Evolutionary conservation across 257 asterid genomes (phyloP).

Genomic region (Solanum medicagineum): DNA sequence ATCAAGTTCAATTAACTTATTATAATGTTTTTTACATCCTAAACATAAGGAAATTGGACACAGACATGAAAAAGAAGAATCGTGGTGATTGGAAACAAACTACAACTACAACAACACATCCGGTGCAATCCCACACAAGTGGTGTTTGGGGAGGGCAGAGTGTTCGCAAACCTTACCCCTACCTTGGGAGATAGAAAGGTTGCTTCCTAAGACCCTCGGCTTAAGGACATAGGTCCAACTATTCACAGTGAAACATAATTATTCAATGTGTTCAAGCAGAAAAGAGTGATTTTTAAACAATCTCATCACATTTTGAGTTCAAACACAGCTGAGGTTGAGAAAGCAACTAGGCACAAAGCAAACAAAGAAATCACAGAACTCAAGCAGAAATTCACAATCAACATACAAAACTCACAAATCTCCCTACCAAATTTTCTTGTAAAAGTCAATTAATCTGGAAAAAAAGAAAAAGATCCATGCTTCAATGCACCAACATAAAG

Average conservation of each 20-base stretch:
- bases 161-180: not conserved
- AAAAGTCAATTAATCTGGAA: not conserved
- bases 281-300: not conserved
- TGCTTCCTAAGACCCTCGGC: not conserved
- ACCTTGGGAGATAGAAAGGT: fast-evolving
- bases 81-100: not conserved
- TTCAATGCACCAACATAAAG: not conserved
- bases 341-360: not conserved
- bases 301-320: not conserved
- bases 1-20: not conserved
- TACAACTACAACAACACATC: not conserved
- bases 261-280: not conserved
- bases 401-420: not conserved
- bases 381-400: not conserved
- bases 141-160: not conserved
- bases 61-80: not conserved
- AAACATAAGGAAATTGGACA: not conserved
- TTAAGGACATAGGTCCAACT: not conserved
- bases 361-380: not conserved
- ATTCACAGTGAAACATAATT: not conserved
- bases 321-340: not conserved
- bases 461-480: not conserved
- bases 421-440: not conserved
- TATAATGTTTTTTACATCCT: not conserved
- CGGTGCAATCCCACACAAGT: not conserved